Evolutionary conservation across 2,329 filamentous ascomycete genomes (phyloP), one percentile per base, ranked within the genome.

Genomic region (Juglanconis oblonga): DNA sequence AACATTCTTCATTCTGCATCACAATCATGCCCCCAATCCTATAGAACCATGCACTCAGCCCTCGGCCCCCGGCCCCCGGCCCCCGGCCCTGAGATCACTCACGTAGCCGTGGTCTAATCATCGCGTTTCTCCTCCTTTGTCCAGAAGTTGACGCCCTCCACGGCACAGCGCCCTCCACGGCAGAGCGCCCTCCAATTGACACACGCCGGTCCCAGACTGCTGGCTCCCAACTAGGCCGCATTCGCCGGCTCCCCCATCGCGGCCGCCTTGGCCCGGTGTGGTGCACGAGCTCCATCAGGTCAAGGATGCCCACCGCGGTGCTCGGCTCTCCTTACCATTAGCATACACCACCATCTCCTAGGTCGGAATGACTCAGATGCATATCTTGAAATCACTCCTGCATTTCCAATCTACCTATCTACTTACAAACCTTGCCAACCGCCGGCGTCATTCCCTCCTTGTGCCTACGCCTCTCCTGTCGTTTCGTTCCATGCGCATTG

Each of bases 361-460:
- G 52, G 24, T 35, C 57, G 57, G 42, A 52, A 59, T 59, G 60
- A 59, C 57, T 59, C 60, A 62, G 52, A 55, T 55, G 50, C 35
- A 48, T 55, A 50, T 32, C 47, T 52, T 59, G 31, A 42, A 50
- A 45, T 36, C 40, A 5, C 6, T 29, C 55, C 35, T 45, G 40
- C 33, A 62, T 62, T 50, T 48, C 31, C 42, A 56, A 56, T 45
- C 35, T 42, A 14, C 29, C 33, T 2, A 6, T 51, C 33, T 45
- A n/a, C 24, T 36, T 48, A 50, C 45, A 55, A 45, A 36, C 7
- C 14, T 17, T 38, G 50, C 47, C 50, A 53, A 40, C 17, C 53
- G 29, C 36, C 33, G 29, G 17, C 11, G 49, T 33, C 31, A 6
- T 6, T 6, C n/a, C 36, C 14, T 44, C n/a, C 14, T 31, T 47